Evolutionary conservation across 208 protist genomes (phyloP).

Genomic region (Wallacemonas rigidus): DNA sequence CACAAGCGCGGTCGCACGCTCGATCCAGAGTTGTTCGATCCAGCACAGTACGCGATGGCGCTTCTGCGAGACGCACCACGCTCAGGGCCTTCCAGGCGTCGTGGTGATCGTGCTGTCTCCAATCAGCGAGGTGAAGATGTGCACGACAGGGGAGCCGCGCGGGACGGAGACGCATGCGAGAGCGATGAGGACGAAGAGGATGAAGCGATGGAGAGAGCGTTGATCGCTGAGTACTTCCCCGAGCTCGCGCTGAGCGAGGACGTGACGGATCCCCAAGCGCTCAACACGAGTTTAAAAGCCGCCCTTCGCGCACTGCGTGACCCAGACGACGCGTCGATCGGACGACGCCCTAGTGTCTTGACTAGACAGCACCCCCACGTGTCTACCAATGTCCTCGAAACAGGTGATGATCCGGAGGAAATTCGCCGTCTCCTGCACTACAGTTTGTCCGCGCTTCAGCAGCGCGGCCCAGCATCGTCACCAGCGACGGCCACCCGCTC

Average conservation of each 20-base stretch:
- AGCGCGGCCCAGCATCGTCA: background rate
- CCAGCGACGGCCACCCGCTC: constrained; percentile 2
- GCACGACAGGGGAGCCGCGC: too few relatives aligned
- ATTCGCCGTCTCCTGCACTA: constrained; percentile 19
- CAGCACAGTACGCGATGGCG: constrained; percentile 22
- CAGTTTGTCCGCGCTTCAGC: constrained; percentile 10
- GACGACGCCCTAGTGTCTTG: background rate
- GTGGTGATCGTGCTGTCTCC: background rate
- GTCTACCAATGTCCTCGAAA: constrained; percentile 9
- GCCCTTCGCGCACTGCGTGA: background rate
- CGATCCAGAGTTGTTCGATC: constrained; percentile 17
- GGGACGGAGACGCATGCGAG: background rate
- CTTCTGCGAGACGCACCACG: constrained; percentile 6
- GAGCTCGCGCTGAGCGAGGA: constrained; percentile 8
- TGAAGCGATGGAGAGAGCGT: constrained; percentile 1
- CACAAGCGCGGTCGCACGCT: background rate
- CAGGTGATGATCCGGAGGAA: constrained; percentile 8
- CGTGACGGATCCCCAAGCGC: background rate
- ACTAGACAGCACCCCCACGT: background rate
- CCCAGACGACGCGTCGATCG: background rate
- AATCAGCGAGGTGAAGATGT: too few relatives aligned
- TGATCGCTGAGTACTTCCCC: constrained; percentile 17
- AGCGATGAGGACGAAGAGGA: constrained; percentile 5
- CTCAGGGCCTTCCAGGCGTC: background rate
- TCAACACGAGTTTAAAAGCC: background rate